Base-by-base conservation (phyloP, 192 early-diverging fungal species). In the Coemansia sp. region DNA sequence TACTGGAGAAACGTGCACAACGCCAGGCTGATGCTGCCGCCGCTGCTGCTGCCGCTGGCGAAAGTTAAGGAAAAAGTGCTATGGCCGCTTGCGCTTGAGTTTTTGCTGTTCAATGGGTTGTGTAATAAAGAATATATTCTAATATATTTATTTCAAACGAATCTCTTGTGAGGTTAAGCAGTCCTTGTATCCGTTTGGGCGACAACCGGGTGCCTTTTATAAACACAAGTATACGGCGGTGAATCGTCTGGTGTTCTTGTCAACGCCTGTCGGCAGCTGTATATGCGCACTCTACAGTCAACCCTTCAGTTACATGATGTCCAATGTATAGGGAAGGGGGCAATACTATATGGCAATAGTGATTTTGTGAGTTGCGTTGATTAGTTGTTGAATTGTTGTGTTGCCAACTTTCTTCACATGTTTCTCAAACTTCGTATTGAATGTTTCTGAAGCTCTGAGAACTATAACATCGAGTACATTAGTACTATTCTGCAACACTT, bases 1-100 rank as follows among this genome's bases (percentile, higher is more conserved):
- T 83, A 62, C 50, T 83, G 19, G 69, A 77, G 67, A 75, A 68
- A 61, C 80, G 80, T n/a, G 80, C 69, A 8, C 48, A 69, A 55
- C 80, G 80, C 50, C 45, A 60, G 50, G 80, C 69, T 1, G 71
- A 68, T 39, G 67, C 60, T 20, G 56, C 66, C 22, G 66, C 55
- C 2, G 66, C 66, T 11, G 55, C 36, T n/a, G 31, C 55, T 19
- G 58, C 36, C 19, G 55, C 55, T 19, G 29, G 15, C 17, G 55
- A n/a, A 32, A 58, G 29, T 17, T 58, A 58, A 32, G 8, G 31
- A 34, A 15, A 27, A 15, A 34, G 46, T 12, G 17, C 3, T 15
- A 34, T n/a, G 9, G 2, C 1, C 29, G 20, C 8, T 20, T 7
- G 46, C 19, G 7, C 5, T 50, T 9, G 19, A 7, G 46, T 17